Percentiles rank a stretch among this genome's conserved stretches.
Conservation (phyloP, 208 protist species). For the Naegleria lovaniensis region DNA sequence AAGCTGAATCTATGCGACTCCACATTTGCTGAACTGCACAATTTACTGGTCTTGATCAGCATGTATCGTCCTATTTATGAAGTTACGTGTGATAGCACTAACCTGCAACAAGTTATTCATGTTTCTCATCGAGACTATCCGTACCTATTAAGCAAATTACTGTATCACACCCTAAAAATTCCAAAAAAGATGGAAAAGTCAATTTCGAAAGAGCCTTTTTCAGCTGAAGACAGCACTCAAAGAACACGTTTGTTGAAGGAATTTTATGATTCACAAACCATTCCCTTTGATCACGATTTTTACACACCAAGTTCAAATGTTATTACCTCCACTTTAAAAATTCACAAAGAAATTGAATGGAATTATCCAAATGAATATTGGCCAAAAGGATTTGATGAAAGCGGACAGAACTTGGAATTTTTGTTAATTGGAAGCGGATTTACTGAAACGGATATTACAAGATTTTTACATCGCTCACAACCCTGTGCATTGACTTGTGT, state of each 20-base stretch:
- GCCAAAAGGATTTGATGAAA: background rate
- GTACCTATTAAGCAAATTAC: background rate
- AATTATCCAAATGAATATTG: background rate
- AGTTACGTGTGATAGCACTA: background rate
- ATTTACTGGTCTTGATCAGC: background rate
- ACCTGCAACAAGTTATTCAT: background rate
- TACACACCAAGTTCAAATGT: background rate
- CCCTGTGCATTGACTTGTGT: background rate
- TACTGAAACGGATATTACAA: background rate
- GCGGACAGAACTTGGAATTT: background rate
- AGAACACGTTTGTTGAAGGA: background rate
- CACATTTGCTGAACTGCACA: background rate
- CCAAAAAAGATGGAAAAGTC: background rate
- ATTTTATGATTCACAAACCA: background rate
- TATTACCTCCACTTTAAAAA: background rate
- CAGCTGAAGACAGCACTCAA: background rate
- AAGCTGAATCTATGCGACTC: background rate
- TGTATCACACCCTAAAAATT: background rate
- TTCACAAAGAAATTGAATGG: background rate
- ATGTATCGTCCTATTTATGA: background rate
- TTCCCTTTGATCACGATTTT: background rate
- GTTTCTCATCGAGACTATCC: background rate
- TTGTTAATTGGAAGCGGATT: background rate
- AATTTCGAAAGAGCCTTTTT: too few relatives aligned
- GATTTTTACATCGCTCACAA: background rate